phyloP scores from a whole-genome alignment of 2,329 filamentous ascomycete genomes.

The Colletotrichum tanaceti region DNA sequence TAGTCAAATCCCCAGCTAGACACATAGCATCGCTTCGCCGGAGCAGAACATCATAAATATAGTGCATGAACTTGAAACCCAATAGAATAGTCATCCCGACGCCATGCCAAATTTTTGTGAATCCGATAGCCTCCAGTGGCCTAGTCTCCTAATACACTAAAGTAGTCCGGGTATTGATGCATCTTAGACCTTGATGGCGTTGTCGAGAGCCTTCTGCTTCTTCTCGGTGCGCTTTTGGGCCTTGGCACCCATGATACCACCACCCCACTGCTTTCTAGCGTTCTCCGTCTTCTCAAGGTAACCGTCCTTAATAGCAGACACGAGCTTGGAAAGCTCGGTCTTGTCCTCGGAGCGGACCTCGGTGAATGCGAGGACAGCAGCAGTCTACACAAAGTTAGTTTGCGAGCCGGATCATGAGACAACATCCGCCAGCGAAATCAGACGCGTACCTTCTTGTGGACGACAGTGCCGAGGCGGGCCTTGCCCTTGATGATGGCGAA shows the following conservation, averaged over 20 bases:
- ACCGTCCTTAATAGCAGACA: conserved; percentile 96
- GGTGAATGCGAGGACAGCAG: conserved; percentile 93
- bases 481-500: conserved; percentile 99
- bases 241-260: conserved; percentile 99
- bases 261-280: conserved; percentile 93
- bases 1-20: not conserved
- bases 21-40: not conserved
- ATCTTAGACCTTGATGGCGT: conserved; percentile 95
- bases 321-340: conserved; percentile 95
- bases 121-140: conserved; percentile 39
- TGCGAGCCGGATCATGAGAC: not conserved
- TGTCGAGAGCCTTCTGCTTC: conserved; percentile 94
- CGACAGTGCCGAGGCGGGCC: conserved; percentile 97
- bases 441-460: conserved; percentile 92
- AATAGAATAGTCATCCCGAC: conserved; percentile 39
- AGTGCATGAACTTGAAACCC: conserved; percentile 31
- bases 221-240: conserved; percentile 81
- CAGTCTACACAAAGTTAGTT: conserved; percentile 75
- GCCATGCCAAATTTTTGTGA: conserved; percentile 40
- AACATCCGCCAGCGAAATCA: no score
- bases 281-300: conserved; percentile 97
- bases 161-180: conserved; percentile 51
- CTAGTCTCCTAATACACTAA: conserved; percentile 39
- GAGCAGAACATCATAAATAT: conserved; percentile 2
- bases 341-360: conserved; percentile 99